These are phyloP conservation scores for Paradendryphiella salina DNA, from an alignment of 2,329 filamentous ascomycete species.

Conservation along the genomic window DNA sequence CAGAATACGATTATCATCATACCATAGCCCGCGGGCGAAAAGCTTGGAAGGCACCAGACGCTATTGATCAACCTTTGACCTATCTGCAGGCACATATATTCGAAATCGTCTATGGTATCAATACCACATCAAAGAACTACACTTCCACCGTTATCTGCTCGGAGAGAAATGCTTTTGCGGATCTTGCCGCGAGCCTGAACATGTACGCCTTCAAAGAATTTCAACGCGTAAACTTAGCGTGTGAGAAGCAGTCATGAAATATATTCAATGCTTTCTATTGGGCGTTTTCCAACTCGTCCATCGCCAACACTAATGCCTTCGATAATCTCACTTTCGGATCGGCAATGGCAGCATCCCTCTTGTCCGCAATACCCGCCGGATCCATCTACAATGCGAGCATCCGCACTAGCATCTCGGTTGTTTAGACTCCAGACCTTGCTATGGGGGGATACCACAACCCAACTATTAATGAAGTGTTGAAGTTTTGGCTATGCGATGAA, in stretches of 20 bases:
- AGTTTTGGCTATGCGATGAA: conserved; percentile 7
- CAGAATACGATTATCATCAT: too few relatives aligned
- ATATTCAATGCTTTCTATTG: neutral
- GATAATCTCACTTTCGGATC: neutral
- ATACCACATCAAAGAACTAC: neutral
- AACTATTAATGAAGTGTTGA: conserved; percentile 2
- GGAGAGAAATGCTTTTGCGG: neutral
- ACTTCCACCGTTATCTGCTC: neutral
- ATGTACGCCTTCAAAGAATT: neutral
- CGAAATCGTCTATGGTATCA: neutral
- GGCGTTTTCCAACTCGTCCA: neutral
- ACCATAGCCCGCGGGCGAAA: neutral
- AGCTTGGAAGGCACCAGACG: neutral
- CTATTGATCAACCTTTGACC: neutral
- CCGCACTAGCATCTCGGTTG: neutral
- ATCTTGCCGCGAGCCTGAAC: neutral
- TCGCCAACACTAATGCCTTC: neutral
- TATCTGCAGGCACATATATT: neutral
- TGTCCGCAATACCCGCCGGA: neutral
- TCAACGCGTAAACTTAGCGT: neutral
- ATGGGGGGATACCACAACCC: conserved; percentile 3
- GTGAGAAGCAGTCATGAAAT: neutral
- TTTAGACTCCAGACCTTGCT: neutral
- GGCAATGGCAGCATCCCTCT: neutral
- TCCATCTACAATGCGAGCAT: too few relatives aligned